A percentile compares a stretch with the other conserved stretches of the same genome.
These are phyloP conservation scores for Corrigiola litoralis DNA, from an alignment of 179 eudicot species.

Conservation along the genomic window DNA sequence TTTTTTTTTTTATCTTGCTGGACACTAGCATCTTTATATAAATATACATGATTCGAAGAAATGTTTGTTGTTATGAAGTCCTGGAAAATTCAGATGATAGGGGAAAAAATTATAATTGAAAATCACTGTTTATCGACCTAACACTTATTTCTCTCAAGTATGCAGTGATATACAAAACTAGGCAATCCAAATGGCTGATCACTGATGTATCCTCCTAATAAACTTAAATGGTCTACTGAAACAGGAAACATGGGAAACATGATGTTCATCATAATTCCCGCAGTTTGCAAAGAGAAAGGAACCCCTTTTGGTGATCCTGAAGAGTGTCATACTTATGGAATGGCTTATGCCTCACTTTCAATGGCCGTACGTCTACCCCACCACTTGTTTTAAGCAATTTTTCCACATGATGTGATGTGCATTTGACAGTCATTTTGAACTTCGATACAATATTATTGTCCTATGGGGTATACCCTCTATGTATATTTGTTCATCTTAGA, in stretches of 20 bases:
- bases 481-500: too few species aligned
- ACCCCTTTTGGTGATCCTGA: slow-evolving; percentile 22
- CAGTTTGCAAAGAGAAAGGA: slow-evolving; percentile 27
- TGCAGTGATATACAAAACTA: too few species aligned
- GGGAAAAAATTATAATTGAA: too few species aligned
- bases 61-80: too few species aligned
- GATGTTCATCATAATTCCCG: slow-evolving; percentile 22
- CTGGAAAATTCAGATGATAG: too few species aligned
- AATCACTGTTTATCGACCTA: too few species aligned
- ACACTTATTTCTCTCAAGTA: too few species aligned
- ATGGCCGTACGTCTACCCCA: slow-evolving; percentile 22
- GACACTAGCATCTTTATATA: too few species aligned
- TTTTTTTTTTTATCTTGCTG: too few species aligned
- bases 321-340: slow-evolving; percentile 18
- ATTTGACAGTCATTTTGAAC: neutral
- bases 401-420: neutral
- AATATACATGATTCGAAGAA: too few species aligned
- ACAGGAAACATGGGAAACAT: slow-evolving; percentile 29
- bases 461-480: neutral
- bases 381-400: neutral
- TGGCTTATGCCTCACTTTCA: slow-evolving; percentile 28
- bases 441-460: neutral
- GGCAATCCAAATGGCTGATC: too few species aligned
- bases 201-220: neutral
- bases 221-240: neutral